phyloP scores from a whole-genome alignment of 139 green algal species.

The Chlamydomonas urium region DNA sequence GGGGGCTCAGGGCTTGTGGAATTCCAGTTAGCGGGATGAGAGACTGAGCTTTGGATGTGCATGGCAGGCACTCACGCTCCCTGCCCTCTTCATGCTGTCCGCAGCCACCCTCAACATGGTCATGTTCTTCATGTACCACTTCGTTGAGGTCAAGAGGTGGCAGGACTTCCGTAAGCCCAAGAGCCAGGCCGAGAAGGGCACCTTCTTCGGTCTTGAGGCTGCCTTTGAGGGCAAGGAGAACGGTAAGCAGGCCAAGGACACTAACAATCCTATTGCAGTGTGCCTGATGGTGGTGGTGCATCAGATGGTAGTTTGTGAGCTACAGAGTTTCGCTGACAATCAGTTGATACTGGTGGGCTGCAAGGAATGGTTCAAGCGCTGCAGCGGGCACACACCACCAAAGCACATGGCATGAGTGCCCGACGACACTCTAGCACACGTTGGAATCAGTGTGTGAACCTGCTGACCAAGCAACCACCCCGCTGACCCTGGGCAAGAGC shows the following conservation, averaged over 20 bases:
- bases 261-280: conserved; percentile 76
- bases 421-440: background rate
- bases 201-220: conserved; percentile 69
- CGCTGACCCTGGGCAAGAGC: no score
- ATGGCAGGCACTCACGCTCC: background rate
- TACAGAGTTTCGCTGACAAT: conserved; percentile 13
- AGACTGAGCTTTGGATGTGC: no score
- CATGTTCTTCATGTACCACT: conserved; percentile 73
- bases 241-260: conserved; percentile 66
- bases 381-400: no score
- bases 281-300: conserved; percentile 24
- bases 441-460: background rate
- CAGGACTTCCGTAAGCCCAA: conserved; percentile 79
- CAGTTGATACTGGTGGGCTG: background rate
- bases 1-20: no score
- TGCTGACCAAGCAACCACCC: background rate
- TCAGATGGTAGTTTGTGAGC: background rate
- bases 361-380: no score
- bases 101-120: conserved; percentile 56
- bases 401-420: background rate
- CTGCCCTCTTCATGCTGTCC: background rate
- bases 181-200: conserved; percentile 58
- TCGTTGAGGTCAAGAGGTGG: conserved; percentile 82
- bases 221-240: conserved; percentile 56
- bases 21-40: no score